These are phyloP conservation scores for Rubroboletus pulcherrimus DNA, from an alignment of 768 basidiomycete species.

Conservation along the genomic window DNA sequence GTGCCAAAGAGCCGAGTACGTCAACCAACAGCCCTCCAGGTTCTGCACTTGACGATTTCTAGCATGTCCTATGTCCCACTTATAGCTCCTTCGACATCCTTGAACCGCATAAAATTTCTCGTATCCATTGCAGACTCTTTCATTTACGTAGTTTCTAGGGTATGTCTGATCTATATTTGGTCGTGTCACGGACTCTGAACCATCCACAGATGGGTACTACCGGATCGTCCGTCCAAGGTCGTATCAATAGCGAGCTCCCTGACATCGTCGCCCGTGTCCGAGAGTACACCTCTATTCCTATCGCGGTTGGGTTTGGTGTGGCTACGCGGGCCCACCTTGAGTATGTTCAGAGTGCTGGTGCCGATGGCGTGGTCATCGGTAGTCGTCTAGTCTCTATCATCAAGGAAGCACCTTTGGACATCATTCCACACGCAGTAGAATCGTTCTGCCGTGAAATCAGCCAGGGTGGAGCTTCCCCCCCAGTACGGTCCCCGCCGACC, in stretches of 20 bases:
- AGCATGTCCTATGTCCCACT: conserved; percentile 95
- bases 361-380: conserved; percentile 94
- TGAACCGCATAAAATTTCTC: conserved; percentile 85
- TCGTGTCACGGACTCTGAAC: conserved; percentile 1
- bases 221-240: conserved; percentile 74
- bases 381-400: conserved; percentile 81
- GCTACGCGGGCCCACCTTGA: conserved; percentile 88
- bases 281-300: conserved; percentile 69
- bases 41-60: conserved; percentile 1
- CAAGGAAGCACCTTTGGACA: conserved; percentile 52
- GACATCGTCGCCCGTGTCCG: conserved; percentile 82
- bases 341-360: conserved; percentile 78
- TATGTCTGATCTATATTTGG: conserved; percentile 27
- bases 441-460: conserved; percentile 71
- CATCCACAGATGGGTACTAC: conserved; percentile 89
- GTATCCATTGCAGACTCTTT: conserved; percentile 93
- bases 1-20: conserved; percentile 77
- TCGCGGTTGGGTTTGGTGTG: conserved; percentile 97
- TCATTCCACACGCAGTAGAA: conserved; percentile 55
- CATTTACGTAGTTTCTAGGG: conserved; percentile 98
- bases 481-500: background rate
- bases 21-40: conserved; percentile 9
- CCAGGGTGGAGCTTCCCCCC: conserved; percentile 35
- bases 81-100: conserved; percentile 90
- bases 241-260: conserved; percentile 74